Conservation (phyloP, 2,329 filamentous ascomycete genomes). For the Talaromyces sp. region DNA sequence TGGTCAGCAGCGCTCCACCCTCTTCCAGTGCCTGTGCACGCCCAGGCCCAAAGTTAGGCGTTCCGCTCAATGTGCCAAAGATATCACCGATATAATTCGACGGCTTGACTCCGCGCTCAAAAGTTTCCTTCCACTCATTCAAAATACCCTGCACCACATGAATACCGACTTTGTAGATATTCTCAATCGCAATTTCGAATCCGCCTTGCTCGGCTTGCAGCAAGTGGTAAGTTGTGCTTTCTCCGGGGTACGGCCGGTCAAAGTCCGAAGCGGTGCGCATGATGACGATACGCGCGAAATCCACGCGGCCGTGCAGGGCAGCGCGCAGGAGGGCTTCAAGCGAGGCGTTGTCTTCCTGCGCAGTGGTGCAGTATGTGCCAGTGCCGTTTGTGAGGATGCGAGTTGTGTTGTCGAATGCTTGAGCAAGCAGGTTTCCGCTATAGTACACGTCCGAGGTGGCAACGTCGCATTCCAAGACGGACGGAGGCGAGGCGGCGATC, state of each 20-base stretch:
- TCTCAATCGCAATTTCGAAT: slow-evolving; percentile 58
- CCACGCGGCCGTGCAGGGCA: slow-evolving; percentile 52
- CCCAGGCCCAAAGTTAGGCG: slow-evolving; percentile 57
- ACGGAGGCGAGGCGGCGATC: slow-evolving; percentile 44
- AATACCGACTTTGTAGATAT: slow-evolving; percentile 62
- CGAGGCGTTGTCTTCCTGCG: slow-evolving; percentile 68
- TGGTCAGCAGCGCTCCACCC: slow-evolving; percentile 15
- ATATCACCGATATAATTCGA: slow-evolving; percentile 67
- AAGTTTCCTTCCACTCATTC: slow-evolving; percentile 55
- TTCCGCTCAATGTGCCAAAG: slow-evolving; percentile 58
- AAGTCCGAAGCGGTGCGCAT: slow-evolving; percentile 68
- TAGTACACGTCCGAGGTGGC: slow-evolving; percentile 71
- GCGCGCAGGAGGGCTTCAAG: slow-evolving; percentile 61
- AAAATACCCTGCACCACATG: slow-evolving; percentile 62
- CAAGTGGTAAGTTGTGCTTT: slow-evolving; percentile 56
- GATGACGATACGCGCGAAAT: slow-evolving; percentile 63
- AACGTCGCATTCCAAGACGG: slow-evolving; percentile 60
- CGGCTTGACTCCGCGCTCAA: slow-evolving; percentile 52
- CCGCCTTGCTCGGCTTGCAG: slow-evolving; percentile 57
- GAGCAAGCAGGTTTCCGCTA: slow-evolving; percentile 55
- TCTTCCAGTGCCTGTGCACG: slow-evolving; percentile 15
- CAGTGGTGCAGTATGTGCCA: slow-evolving; percentile 64
- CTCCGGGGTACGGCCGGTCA: slow-evolving; percentile 60
- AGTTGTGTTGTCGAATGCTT: slow-evolving; percentile 62
- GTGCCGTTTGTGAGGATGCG: slow-evolving; percentile 62